Conservation (phyloP, 1,284 basidiomycete species). For the Heterobasidion occidentale region DNA sequence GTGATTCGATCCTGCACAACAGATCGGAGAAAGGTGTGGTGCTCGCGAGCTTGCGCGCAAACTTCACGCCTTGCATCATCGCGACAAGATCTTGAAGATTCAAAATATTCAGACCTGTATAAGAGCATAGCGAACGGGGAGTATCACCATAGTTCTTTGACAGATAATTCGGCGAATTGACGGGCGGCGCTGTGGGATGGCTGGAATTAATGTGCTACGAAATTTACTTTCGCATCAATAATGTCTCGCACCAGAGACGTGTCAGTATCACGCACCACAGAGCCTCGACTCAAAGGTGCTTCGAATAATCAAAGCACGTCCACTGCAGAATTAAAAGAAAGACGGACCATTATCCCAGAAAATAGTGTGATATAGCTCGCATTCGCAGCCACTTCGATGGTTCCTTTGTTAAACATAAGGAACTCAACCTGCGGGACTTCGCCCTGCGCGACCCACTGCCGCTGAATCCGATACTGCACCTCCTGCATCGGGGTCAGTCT, state of each 20-base stretch:
- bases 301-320: neutral
- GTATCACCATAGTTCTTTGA: constrained; percentile 1
- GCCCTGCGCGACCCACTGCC: constrained; percentile 3
- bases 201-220: constrained; percentile 5
- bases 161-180: constrained; percentile 2
- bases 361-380: constrained; percentile 5
- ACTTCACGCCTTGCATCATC: no score
- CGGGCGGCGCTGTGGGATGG: constrained; percentile 2
- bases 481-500: neutral
- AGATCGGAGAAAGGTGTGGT: no score
- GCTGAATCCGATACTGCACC: constrained; percentile 4
- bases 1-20: no score
- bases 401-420: constrained; percentile 1
- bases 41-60: no score
- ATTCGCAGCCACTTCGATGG: neutral
- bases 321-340: neutral
- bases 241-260: neutral
- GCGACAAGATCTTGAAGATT: no score
- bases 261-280: neutral
- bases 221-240: neutral
- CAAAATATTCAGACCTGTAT: no score
- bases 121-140: neutral
- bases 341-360: neutral
- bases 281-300: constrained; percentile 7
- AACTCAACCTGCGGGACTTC: constrained; percentile 4